A percentile compares a stretch with the other conserved stretches of the same genome.
Conservation (phyloP, 306 rosid genomes). For the Malus fusca region DNA sequence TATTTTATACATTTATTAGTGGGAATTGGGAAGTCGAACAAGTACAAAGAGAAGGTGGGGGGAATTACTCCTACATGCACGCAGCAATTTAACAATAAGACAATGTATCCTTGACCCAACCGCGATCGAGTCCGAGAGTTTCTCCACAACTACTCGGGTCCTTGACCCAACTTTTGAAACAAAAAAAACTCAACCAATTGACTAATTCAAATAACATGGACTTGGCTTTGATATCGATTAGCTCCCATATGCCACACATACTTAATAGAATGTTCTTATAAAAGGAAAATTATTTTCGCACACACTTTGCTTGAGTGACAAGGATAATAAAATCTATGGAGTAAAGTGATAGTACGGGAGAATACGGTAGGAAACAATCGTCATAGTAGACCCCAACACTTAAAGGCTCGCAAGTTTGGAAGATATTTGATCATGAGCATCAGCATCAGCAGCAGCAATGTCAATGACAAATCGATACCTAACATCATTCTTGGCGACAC, state of each 20-base stretch:
- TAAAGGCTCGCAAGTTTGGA: background rate
- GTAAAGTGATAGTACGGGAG: too few relatives aligned
- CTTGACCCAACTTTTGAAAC: background rate
- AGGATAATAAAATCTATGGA: too few relatives aligned
- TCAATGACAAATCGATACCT: conserved; percentile 68
- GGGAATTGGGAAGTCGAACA: too few relatives aligned
- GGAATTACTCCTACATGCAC: too few relatives aligned
- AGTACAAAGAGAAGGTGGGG: background rate
- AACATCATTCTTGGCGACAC: conserved; percentile 48
- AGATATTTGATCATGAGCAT: background rate
- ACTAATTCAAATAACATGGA: background rate
- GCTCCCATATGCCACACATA: background rate
- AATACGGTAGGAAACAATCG: too few relatives aligned
- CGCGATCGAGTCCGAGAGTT: background rate
- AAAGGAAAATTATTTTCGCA: too few relatives aligned
- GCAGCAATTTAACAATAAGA: too few relatives aligned
- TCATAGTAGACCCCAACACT: background rate
- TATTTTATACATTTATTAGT: too few relatives aligned
- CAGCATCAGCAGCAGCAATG: conserved; percentile 18
- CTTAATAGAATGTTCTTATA: too few relatives aligned
- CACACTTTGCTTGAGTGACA: too few relatives aligned
- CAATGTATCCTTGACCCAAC: background rate
- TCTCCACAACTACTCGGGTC: background rate
- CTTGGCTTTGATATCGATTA: too few relatives aligned
- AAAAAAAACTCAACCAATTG: background rate